Conservation (phyloP, 2,329 filamentous ascomycete genomes). For the Pseudocercospora vitis region DNA sequence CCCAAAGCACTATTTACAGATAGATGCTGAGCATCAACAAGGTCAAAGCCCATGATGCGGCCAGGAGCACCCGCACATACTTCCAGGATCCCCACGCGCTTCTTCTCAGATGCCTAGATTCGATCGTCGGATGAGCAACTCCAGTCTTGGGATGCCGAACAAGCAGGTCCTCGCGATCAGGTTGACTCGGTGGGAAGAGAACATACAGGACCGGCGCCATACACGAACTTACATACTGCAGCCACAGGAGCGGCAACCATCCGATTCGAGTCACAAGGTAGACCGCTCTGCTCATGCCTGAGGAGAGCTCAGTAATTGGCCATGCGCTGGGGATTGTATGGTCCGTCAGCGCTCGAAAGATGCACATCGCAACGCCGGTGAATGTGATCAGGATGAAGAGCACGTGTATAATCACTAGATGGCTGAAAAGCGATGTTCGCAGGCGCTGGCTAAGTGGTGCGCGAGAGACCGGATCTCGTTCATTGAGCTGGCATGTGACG, state of each 20-base stretch:
- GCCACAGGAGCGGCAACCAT: slow-evolving; percentile 62
- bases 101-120: neutral
- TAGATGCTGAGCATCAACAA: neutral
- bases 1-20: too few relatives aligned
- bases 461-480: slow-evolving; percentile 1
- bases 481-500: slow-evolving; percentile 51
- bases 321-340: neutral
- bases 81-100: neutral
- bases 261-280: slow-evolving; percentile 60
- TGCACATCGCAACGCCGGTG: neutral
- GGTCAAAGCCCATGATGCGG: neutral
- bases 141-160: slow-evolving; percentile 56
- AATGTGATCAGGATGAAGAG: slow-evolving; percentile 13
- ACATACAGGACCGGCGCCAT: slow-evolving; percentile 57
- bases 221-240: slow-evolving; percentile 32
- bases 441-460: neutral
- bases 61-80: neutral
- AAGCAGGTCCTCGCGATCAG: slow-evolving; percentile 59
- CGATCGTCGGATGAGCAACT: slow-evolving; percentile 49
- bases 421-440: slow-evolving; percentile 14
- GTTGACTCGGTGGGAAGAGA: slow-evolving; percentile 59
- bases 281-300: slow-evolving; percentile 37
- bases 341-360: neutral
- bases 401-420: slow-evolving; percentile 12
- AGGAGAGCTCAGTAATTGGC: neutral